phyloP scores from a whole-genome alignment of 768 basidiomycete genomes.

The Naganishia antarctica region DNA sequence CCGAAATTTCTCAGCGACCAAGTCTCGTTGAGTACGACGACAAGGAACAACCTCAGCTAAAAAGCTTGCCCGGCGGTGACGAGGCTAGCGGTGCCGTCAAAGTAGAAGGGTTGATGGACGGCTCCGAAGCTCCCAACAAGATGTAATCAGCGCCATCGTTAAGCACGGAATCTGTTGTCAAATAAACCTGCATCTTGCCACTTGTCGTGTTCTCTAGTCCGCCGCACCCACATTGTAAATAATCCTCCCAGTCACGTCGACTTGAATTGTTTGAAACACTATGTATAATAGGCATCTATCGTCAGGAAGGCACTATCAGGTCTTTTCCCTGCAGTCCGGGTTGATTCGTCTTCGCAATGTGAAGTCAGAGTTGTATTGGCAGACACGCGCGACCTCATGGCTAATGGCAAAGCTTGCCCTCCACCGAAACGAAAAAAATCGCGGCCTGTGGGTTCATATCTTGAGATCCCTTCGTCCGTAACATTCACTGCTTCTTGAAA shows the following conservation, averaged over 20 bases:
- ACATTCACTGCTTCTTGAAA: conserved; percentile 22
- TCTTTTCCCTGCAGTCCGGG: too few species aligned
- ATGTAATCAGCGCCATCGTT: conserved; percentile 24
- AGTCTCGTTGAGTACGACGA: conserved; percentile 10
- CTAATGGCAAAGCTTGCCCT: too few species aligned
- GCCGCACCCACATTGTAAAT: background rate
- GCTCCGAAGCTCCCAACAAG: conserved; percentile 41
- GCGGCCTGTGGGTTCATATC: too few species aligned
- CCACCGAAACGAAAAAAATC: too few species aligned
- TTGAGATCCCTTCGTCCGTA: background rate
- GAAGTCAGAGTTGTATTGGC: too few species aligned
- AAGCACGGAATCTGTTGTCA: background rate
- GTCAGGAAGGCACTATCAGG: background rate
- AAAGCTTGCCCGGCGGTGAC: conserved; percentile 39
- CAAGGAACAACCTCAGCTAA: conserved; percentile 34
- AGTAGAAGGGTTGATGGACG: conserved; percentile 47
- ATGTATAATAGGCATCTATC: background rate
- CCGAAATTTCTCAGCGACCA: conserved; percentile 22
- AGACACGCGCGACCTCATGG: too few species aligned
- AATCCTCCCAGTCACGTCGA: background rate
- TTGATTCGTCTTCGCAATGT: too few species aligned
- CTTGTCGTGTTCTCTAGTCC: background rate
- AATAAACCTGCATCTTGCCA: conserved; percentile 7
- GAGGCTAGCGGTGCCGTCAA: conserved; percentile 35
- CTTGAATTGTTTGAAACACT: background rate